A percentile compares a stretch with the other conserved stretches of the same genome.
Evolutionary conservation across 495 filamentous ascomycete genomes (phyloP).

Genomic region (Penicillium paxilli): DNA sequence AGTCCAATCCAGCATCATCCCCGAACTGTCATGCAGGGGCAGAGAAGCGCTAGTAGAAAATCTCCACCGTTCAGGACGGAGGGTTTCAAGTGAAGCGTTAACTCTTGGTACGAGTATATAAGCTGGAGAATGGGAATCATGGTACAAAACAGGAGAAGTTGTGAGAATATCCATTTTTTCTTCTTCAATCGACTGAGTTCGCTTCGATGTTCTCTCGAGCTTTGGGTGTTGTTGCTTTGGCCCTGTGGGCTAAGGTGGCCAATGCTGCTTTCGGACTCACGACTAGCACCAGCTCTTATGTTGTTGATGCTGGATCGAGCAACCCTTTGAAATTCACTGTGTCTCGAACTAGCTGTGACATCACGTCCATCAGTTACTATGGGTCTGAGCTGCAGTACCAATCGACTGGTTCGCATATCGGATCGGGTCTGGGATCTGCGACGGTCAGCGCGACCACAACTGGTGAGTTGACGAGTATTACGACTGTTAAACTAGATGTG

Average conservation of each 20-base stretch:
- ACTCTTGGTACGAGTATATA: background rate
- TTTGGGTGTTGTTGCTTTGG: conserved; percentile 18
- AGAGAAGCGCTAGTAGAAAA: background rate
- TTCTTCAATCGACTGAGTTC: background rate
- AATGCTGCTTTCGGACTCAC: conserved; percentile 36
- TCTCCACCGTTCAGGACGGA: conserved; percentile 13
- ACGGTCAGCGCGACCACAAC: conserved; percentile 51
- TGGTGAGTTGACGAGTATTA: conserved; percentile 16
- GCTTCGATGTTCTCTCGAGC: conserved; percentile 19
- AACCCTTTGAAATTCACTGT: conserved; percentile 60
- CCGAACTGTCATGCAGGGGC: conserved; percentile 2
- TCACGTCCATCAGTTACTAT: conserved; percentile 61
- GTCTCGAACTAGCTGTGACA: conserved; percentile 57
- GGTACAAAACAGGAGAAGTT: background rate
- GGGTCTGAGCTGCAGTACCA: conserved; percentile 58
- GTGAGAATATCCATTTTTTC: background rate
- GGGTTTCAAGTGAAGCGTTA: conserved; percentile 6
- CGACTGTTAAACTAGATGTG: background rate
- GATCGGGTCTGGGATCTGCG: conserved; percentile 59
- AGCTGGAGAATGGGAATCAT: no score
- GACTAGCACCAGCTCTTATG: conserved; percentile 31
- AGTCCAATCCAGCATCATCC: conserved; percentile 1
- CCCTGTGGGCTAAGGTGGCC: conserved; percentile 22
- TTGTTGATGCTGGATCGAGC: conserved; percentile 54
- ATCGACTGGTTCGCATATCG: conserved; percentile 54